Base-by-base conservation (phyloP, 495 filamentous ascomycete species). In the Darksidea phi region DNA sequence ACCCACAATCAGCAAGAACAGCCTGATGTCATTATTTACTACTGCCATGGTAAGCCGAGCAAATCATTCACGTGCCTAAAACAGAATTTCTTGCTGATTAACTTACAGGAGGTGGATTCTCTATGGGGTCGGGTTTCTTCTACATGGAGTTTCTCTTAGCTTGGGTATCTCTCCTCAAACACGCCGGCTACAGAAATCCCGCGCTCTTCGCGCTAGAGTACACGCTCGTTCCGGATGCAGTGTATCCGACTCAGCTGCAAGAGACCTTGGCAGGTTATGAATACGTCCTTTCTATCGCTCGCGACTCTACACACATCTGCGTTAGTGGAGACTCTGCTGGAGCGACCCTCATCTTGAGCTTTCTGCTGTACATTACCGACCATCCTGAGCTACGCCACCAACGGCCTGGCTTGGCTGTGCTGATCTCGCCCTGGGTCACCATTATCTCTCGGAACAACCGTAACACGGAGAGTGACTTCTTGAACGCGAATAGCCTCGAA, bases 131-230 rank as follows among this genome's bases (percentile, higher is more conserved):
- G 13, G 70, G 78, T 24, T 87, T 88, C 72, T 92, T 92, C 71
- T 92, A 92, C 70, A 80, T 91, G 20, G 88, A 92, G 70, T 91
- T 91, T 63, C 76, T 92, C 17, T 67, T 89, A 36, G 79, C 84
- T 24, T 88, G 83, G 84, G 65, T 85, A 15, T 77, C 72, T 42
- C 69, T 86, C 0, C 74, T 92, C 36, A 73, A 76, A 26, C 72
- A 79, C 15, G 70, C 75, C 34, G 86, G 86, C 13, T 90, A 86
- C 67, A 49, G 68, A 13, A 91, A 90, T 67, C 88, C 89, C 2
- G 86, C 88, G 15, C 79, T 91, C n/a, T 87, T 92, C 67, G 82
- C 86, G 1, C 72, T 91, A 6, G 88, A 92, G 52, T 92, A 92
- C 67, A 87, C 85, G 7, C 78, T 92, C 1, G 87, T 90, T n/a